Evolutionary conservation across 257 asterid genomes (phyloP).

Genomic region (Ilex aquifolium): DNA sequence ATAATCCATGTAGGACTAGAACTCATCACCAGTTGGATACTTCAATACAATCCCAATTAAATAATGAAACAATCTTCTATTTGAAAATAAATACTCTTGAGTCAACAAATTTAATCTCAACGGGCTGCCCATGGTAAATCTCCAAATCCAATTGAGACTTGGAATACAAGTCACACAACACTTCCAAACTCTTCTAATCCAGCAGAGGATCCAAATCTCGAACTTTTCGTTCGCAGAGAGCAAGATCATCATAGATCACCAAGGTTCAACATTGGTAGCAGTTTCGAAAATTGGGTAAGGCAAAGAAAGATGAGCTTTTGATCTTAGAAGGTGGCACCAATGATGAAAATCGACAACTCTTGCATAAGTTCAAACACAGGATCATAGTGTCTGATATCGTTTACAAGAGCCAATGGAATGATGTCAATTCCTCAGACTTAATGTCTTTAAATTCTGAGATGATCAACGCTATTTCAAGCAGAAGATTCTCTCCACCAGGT

Average conservation of each 20-base stretch:
- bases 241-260: constrained; percentile 18
- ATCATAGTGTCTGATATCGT: constrained; percentile 35
- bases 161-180: too few species aligned
- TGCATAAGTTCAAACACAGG: constrained; percentile 32
- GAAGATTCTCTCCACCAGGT: constrained; percentile 22
- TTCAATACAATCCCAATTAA: too few species aligned
- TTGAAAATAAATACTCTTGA: too few species aligned
- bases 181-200: constrained; percentile 1
- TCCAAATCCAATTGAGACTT: too few species aligned
- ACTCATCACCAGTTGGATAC: too few species aligned
- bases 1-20: too few species aligned
- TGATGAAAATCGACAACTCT: not conserved
- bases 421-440: constrained; percentile 56
- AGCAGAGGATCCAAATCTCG: constrained; percentile 20
- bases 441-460: constrained; percentile 47
- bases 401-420: constrained; percentile 53
- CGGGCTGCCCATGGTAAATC: too few species aligned
- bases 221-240: constrained; percentile 23
- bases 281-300: constrained; percentile 15
- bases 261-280: constrained; percentile 20
- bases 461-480: constrained; percentile 34
- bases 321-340: constrained; percentile 9
- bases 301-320: constrained; percentile 19
- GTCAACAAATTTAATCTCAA: too few species aligned
- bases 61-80: too few species aligned